Evolutionary conservation across 495 filamentous ascomycete genomes (phyloP), one percentile per base, ranked within the genome.

Genomic region (Glonium stellatum): DNA sequence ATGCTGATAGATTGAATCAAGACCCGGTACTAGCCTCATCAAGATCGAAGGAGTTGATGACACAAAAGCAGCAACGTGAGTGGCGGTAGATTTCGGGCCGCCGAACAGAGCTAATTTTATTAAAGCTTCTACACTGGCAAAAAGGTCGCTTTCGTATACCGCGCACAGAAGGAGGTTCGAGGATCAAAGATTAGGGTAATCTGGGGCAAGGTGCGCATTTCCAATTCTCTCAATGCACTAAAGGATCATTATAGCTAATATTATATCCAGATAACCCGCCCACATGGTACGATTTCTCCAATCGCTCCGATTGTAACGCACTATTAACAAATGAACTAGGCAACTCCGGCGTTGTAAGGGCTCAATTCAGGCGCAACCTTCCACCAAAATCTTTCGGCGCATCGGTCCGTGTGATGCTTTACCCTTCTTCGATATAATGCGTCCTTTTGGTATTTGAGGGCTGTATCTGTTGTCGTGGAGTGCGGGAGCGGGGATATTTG

Each of bases 131-230:
- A 69, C 37, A 50, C 8, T 55, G 92, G 93, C 80, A 97, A 98
- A 85, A 90, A 87, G 78, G 83, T 96, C 73, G 92, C 92, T 69
- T 97, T 90, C 76, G 91, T 98, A 76, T 97, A 97, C 82, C 88
- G 91, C 67, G 93, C 86, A 61, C 84, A 88, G 79, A 87, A 83
- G 78, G 90, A 95, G 80, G 80, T 92, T 68, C 89, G 90, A 69
- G 93, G 93, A 73, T 90, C 90, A 74, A 96, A 97, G 84, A 91
- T 97, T 76, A 81, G 92, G 72, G 92, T 97, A 63, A 97, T 97
- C 79, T 98, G 95, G 93, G 95, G 95, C 78, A 97, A 96, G 82
- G 84, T 97, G 13, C 13, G 12, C 39, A 44, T 13, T 13, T 15
- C 10, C 39, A 13, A 44, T 44, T 31, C 27, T 31, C 27, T 31